Conservation (phyloP, 2,329 filamentous ascomycete species). For the Aureobasidium sp. region DNA sequence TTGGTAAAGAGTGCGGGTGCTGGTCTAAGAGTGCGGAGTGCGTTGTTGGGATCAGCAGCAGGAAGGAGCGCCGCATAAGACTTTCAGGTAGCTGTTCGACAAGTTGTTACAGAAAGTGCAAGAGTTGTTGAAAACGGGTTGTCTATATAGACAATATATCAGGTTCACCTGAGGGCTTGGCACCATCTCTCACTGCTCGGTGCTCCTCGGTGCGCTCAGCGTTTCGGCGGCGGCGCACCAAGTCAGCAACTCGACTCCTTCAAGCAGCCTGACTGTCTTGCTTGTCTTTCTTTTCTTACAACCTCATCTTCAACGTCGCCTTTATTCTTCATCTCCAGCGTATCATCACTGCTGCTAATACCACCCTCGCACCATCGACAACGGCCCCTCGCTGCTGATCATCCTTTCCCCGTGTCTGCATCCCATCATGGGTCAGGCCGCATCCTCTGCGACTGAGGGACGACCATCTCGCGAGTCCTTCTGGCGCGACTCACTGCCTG, state of each 20-base stretch:
- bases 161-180: too few species aligned
- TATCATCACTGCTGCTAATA: neutral
- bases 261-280: neutral
- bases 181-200: too few species aligned
- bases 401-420: neutral
- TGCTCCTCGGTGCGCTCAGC: too few species aligned
- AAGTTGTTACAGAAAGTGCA: too few species aligned
- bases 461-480: conserved; percentile 4
- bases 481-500: conserved; percentile 16
- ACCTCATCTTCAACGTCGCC: neutral
- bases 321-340: neutral
- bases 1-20: neutral
- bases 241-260: too few species aligned
- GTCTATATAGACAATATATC: too few species aligned
- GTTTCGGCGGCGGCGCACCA: too few species aligned
- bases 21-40: neutral
- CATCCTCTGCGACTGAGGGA: conserved; percentile 20
- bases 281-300: neutral
- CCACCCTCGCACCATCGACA: neutral
- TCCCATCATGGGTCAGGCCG: conserved; percentile 27
- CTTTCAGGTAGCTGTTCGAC: too few species aligned
- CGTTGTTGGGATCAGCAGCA: neutral
- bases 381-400: neutral
- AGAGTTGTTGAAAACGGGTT: too few species aligned
- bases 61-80: too few species aligned